A percentile compares a stretch with the other conserved stretches of the same genome.
phyloP scores from a whole-genome alignment of 768 basidiomycete species.

The Saitozyma sp. region DNA sequence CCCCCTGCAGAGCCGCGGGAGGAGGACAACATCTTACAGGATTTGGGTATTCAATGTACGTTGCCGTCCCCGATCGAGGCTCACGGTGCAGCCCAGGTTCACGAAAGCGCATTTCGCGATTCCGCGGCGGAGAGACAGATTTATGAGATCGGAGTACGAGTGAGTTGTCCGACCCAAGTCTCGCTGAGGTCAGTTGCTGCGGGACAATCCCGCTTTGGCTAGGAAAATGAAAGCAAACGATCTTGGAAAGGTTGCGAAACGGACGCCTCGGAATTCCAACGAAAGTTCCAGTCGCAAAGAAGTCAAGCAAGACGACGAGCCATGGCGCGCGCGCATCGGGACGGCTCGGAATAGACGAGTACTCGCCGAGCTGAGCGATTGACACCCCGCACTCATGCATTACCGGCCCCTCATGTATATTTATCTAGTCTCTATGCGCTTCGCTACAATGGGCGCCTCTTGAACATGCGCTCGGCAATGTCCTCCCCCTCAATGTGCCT shows the following conservation, averaged over 20 bases:
- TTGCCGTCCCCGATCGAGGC: neutral
- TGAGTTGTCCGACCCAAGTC: constrained; percentile 4
- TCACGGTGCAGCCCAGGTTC: constrained; percentile 25
- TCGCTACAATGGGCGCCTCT: constrained; percentile 28
- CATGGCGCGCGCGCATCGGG: constrained; percentile 34
- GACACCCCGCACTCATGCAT: neutral
- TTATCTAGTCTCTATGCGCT: neutral
- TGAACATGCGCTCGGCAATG: constrained; percentile 59
- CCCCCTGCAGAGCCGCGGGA: neutral
- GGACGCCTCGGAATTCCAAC: neutral
- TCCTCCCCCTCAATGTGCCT: constrained; percentile 75
- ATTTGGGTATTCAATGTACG: constrained; percentile 12
- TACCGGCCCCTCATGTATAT: neutral
- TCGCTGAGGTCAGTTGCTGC: constrained; percentile 22
- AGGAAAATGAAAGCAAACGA: constrained; percentile 42
- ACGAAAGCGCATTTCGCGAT: constrained; percentile 36
- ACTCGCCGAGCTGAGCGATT: constrained; percentile 39
- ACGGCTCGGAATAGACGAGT: constrained; percentile 5
- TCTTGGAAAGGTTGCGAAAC: constrained; percentile 30
- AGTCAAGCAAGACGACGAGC: constrained; percentile 30
- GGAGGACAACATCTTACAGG: constrained; percentile 15
- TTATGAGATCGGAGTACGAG: constrained; percentile 40
- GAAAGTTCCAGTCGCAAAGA: constrained; percentile 2
- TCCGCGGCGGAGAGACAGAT: constrained; percentile 39
- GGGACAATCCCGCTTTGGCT: constrained; percentile 30